Percentiles rank a stretch among this genome's conserved stretches.
phyloP scores from a whole-genome alignment of 305 asterid species.

The Ruellia speciosa region DNA sequence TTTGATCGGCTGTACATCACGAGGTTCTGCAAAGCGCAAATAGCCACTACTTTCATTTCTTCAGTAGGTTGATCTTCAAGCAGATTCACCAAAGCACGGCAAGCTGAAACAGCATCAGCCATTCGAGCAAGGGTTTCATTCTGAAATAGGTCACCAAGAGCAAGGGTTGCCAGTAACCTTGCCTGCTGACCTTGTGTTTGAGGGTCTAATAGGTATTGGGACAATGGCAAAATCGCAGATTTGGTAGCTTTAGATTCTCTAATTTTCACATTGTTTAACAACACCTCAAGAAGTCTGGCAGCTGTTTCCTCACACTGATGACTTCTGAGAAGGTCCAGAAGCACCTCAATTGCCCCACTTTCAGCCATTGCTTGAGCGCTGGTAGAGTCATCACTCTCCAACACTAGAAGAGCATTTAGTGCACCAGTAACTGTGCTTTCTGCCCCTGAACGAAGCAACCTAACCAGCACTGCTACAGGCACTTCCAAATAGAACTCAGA shows the following conservation, averaged over 20 bases:
- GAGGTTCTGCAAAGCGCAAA: conserved; percentile 94
- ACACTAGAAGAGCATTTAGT: conserved; percentile 70
- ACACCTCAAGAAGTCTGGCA: conserved; percentile 70
- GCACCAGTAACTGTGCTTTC: conserved; percentile 74
- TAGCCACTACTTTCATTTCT: conserved; percentile 98
- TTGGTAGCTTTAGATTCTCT: conserved; percentile 81
- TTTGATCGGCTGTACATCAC: conserved; percentile 95
- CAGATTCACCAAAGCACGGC: conserved; percentile 93
- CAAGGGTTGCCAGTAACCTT: conserved; percentile 87
- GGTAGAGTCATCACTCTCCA: conserved; percentile 81
- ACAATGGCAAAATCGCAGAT: conserved; percentile 82
- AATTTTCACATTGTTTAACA: conserved; percentile 70
- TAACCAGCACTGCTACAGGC: conserved; percentile 80
- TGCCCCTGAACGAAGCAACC: conserved; percentile 71
- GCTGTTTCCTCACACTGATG: conserved; percentile 86
- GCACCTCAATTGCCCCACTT: conserved; percentile 83
- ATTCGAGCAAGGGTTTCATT: conserved; percentile 91
- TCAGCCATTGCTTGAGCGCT: conserved; percentile 91
- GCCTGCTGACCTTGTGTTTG: conserved; percentile 99
- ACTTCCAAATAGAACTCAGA: conserved; percentile 81
- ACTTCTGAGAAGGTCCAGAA: conserved; percentile 64
- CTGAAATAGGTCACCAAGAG: conserved; percentile 95
- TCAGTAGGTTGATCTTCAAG: conserved; percentile 99
- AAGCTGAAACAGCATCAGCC: conserved; percentile 92
- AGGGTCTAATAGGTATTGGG: conserved; percentile 98